Percentiles rank a stretch among this genome's conserved stretches.
Conservation (phyloP, 2,329 filamentous ascomycete genomes). For the Biscogniauxia marginata region DNA sequence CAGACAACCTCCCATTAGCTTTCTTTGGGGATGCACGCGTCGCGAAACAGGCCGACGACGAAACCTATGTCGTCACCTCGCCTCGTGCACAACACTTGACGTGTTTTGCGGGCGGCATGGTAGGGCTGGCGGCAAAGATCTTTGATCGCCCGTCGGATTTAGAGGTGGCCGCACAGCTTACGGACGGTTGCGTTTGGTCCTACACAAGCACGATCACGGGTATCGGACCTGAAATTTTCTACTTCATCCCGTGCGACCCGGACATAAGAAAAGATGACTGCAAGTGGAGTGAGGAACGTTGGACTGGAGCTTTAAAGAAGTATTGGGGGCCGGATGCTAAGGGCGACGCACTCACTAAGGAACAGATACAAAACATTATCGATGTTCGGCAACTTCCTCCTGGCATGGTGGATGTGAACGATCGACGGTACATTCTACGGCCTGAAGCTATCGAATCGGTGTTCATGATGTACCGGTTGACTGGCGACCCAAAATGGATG, state of each 20-base stretch:
- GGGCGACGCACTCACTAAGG: conserved; percentile 19
- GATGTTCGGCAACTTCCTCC: conserved; percentile 46
- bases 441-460: conserved; percentile 81
- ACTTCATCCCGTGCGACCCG: conserved; percentile 41
- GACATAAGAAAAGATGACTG: conserved; percentile 28
- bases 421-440: conserved; percentile 63
- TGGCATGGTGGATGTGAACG: conserved; percentile 55
- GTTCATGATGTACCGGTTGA: conserved; percentile 74
- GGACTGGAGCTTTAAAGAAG: conserved; percentile 24
- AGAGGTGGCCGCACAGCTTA: conserved; percentile 55
- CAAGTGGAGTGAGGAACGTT: conserved; percentile 31
- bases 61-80: conserved; percentile 26
- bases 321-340: conserved; percentile 26
- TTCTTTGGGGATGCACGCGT: conserved; percentile 48
- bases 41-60: conserved; percentile 21
- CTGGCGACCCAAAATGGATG: conserved; percentile 63
- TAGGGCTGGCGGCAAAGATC: conserved; percentile 59
- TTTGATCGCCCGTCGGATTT: conserved; percentile 57
- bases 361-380: conserved; percentile 36
- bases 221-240: conserved; percentile 61
- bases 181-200: conserved; percentile 63
- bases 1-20: conserved; percentile 42
- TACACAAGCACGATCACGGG: conserved; percentile 57
- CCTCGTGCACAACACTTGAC: conserved; percentile 53
- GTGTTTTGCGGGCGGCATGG: conserved; percentile 66